Percentiles rank a stretch among this genome's conserved stretches.
These are phyloP conservation scores for Carex scoparia DNA, from an alignment of 176 grass and related monocot genomes.

Conservation along the genomic window DNA sequence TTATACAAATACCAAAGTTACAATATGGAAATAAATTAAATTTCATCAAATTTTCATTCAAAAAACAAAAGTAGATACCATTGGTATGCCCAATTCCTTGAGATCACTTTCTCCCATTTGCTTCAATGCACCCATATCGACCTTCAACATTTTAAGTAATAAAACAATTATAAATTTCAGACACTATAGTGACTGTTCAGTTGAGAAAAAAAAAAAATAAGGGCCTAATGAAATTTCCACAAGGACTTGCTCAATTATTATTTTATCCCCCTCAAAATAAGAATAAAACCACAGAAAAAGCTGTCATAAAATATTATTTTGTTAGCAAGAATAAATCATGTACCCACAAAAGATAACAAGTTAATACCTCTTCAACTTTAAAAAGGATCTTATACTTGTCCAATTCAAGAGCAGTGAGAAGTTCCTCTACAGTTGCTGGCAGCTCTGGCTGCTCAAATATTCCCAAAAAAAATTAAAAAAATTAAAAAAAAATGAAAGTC, in stretches of 20 bases:
- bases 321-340: background rate
- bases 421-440: conserved; percentile 46
- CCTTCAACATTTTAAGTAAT: conserved; percentile 36
- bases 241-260: too few relatives aligned
- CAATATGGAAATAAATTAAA: background rate
- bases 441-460: conserved; percentile 53
- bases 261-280: too few relatives aligned
- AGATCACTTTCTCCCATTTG: conserved; percentile 91
- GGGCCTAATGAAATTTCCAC: too few relatives aligned
- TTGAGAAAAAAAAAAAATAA: too few relatives aligned
- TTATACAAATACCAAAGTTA: background rate
- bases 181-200: too few relatives aligned
- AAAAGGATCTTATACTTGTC: conserved; percentile 77
- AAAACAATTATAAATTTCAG: background rate
- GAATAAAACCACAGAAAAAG: background rate
- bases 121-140: conserved; percentile 78
- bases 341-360: background rate
- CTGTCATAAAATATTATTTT: background rate
- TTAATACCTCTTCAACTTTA: conserved; percentile 87
- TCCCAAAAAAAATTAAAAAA: background rate
- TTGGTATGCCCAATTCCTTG: conserved; percentile 92
- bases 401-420: conserved; percentile 66
- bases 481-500: background rate
- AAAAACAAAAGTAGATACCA: conserved; percentile 43
- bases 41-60: background rate